A percentile compares a stretch with the other conserved stretches of the same genome.
Conservation (phyloP, 73 alveolate species). For the Symbiodinium pilosum region DNA sequence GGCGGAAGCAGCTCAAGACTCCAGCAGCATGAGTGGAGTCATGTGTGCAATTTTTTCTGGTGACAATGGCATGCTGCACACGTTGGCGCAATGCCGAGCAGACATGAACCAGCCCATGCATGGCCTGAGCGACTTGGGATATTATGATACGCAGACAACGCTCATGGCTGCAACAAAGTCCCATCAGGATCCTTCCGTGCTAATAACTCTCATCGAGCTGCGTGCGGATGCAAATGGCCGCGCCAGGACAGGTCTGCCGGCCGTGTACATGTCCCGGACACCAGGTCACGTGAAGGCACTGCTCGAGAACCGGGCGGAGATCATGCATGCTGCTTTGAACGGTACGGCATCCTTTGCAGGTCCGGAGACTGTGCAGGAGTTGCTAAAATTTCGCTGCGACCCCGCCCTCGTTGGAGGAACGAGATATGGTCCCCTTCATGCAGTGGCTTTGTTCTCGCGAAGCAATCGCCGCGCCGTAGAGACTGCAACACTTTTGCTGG, state of each 20-base stretch:
- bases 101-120: not conserved
- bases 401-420: not conserved
- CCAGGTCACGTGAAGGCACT: not conserved
- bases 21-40: slow-evolving; percentile 36
- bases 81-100: slow-evolving; percentile 11
- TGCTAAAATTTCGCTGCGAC: not conserved
- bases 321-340: not conserved
- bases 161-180: slow-evolving; percentile 36
- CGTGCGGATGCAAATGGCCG: slow-evolving; percentile 22
- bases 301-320: not conserved
- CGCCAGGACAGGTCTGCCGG: not conserved
- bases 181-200: not conserved
- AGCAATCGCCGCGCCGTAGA: not conserved
- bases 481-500: not conserved
- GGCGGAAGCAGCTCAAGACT: not conserved
- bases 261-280: not conserved
- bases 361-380: not conserved
- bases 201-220: not conserved
- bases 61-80: not conserved
- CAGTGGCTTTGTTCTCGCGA: not conserved
- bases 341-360: not conserved
- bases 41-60: slow-evolving; percentile 35
- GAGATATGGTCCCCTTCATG: not conserved
- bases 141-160: slow-evolving; percentile 21
- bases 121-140: slow-evolving; percentile 36